Conservation (phyloP, 768 basidiomycete species). For the Leucosporidium creatinivorum region DNA sequence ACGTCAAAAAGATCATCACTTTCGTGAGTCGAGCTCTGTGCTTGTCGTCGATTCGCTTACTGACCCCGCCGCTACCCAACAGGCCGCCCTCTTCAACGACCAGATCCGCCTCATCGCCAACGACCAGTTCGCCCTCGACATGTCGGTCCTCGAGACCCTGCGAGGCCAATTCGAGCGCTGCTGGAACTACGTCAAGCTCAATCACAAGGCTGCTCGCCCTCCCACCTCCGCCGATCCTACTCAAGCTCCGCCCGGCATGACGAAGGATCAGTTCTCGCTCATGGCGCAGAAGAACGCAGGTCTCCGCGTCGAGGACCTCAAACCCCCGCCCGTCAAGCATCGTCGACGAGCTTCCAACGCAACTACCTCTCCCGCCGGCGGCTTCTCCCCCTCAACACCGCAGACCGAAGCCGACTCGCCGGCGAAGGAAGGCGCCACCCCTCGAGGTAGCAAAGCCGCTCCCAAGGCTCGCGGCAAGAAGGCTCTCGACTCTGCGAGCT, state of each 20-base stretch:
- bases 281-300: conserved; percentile 25
- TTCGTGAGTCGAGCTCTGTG: conserved; percentile 21
- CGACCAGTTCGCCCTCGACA: conserved; percentile 31
- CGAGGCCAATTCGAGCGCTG: conserved; percentile 32
- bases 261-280: conserved; percentile 18
- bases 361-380: conserved; percentile 15
- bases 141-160: conserved; percentile 26
- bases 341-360: conserved; percentile 17
- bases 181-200: conserved; percentile 32
- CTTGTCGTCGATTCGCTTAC: background rate
- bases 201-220: conserved; percentile 6
- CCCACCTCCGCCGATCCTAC: background rate
- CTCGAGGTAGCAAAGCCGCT: background rate
- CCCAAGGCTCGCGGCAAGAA: conserved; percentile 6
- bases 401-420: conserved; percentile 17
- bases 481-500: background rate
- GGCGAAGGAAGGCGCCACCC: conserved; percentile 2
- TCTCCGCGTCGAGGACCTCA: conserved; percentile 31
- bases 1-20: conserved; percentile 22
- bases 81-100: conserved; percentile 34
- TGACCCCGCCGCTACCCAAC: background rate
- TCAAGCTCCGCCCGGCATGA: background rate
- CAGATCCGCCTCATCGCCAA: conserved; percentile 21
- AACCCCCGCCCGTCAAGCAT: conserved; percentile 33
- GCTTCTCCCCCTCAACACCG: conserved; percentile 4